phyloP scores from a whole-genome alignment of 2,329 filamentous ascomycete species.

The Celoporthe dispersa region DNA sequence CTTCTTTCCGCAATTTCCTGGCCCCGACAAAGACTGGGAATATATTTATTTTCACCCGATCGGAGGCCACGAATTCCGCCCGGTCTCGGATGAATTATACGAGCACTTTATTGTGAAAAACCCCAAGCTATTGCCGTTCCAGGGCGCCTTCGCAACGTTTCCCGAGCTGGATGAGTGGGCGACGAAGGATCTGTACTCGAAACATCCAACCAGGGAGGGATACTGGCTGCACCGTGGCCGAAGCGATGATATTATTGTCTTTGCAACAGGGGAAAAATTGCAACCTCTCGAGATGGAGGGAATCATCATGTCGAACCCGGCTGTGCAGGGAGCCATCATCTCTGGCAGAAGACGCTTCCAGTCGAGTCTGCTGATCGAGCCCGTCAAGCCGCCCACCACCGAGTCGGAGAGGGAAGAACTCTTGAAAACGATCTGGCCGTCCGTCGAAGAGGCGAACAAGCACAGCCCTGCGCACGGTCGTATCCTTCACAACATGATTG shows the following conservation, averaged over 20 bases:
- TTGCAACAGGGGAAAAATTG: conserved; percentile 24
- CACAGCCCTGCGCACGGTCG: conserved; percentile 47
- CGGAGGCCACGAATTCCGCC: conserved; percentile 17
- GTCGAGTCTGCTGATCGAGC: conserved; percentile 20
- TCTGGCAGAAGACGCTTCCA: conserved; percentile 14
- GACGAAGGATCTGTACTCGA: conserved; percentile 41
- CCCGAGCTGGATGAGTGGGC: conserved; percentile 39
- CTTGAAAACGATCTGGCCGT: conserved; percentile 16
- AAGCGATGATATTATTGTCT: conserved; percentile 30
- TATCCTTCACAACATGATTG: conserved; percentile 46
- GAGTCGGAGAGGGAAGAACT: conserved; percentile 3
- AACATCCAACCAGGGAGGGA: conserved; percentile 32
- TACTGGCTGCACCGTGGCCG: conserved; percentile 38
- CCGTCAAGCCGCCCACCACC: background rate
- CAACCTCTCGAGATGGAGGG: conserved; percentile 24
- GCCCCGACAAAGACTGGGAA: conserved; percentile 36
- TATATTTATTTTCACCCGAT: conserved; percentile 36
- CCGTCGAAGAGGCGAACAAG: conserved; percentile 20
- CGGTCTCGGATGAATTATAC: conserved; percentile 32
- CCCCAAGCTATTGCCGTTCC: conserved; percentile 29
- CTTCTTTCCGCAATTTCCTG: conserved; percentile 26
- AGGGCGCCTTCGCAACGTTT: conserved; percentile 36
- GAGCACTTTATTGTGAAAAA: conserved; percentile 37
- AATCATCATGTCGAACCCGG: conserved; percentile 15
- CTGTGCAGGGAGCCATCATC: conserved; percentile 18